Base-by-base conservation (phyloP, 768 basidiomycete genomes). In the Inosperma sp. region DNA sequence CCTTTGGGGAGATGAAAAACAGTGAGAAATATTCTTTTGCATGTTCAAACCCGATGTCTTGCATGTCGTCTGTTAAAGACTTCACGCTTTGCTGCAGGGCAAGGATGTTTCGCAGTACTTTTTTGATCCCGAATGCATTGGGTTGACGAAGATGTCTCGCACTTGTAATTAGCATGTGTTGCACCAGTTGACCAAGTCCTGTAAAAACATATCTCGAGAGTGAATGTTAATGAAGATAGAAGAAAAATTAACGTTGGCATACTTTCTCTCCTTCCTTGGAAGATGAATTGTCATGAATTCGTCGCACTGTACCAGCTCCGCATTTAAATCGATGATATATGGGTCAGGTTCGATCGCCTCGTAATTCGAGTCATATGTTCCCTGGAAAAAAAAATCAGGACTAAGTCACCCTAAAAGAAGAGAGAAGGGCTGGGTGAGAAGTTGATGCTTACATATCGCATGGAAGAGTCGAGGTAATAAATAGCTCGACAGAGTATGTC, bases 291-390 rank as follows among this genome's bases (percentile, higher is more conserved):
- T 76, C 7, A 83, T 74, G 51, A 80, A 76, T 51, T 88, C 89
- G 53, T 94, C 87, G 57, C 81, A 84, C 57, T 82, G 76, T 16
- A 82, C 79, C 3, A 98, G 70, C 56, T 93, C 88, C 8, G 73
- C 73, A 58, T 93, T 96, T 44, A 97, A 74, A 64, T 95, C 92
- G 25, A 87, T 74, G 43, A 96, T 77, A 62, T 92, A 84, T 7
- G 90, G 82, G 64, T 98, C 95, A 1, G 93, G 95, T 60, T 95
- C 93, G n/a, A 80, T 76, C 4, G 86, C 84, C 65, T 94, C 93
- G 54, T 82, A 80, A 22, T 88, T 85, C 21, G 91, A 75, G 41
- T 77, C 74, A 63, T 95, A 95, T 54, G 89, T 86, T 29, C 93
- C 92, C 93, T 96, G 57, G 4, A 35, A 59, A 33, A 52, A 37